Percentiles rank a stretch among this genome's conserved stretches.
Conservation (phyloP, 805 yeast genomes). For the Ogataea trehaloabstinens region DNA sequence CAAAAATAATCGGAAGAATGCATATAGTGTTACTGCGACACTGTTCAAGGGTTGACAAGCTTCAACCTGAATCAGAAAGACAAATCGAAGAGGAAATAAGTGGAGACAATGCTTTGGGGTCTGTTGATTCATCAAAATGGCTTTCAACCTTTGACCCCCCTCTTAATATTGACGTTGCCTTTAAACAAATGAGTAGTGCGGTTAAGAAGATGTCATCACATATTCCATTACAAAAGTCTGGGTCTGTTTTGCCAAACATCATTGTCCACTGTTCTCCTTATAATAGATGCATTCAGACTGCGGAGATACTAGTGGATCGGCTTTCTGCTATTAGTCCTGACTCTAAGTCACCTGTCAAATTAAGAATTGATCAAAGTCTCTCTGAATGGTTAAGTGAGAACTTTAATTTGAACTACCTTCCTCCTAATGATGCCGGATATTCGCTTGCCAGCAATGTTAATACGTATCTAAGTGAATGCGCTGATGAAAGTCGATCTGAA, state of each 20-base stretch:
- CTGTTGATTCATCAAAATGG: conserved; percentile 29
- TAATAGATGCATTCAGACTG: conserved; percentile 42
- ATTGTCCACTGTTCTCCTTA: conserved; percentile 43
- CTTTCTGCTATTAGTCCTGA: conserved; percentile 3
- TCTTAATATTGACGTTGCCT: conserved; percentile 22
- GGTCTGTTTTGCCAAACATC: conserved; percentile 12
- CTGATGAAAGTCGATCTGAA: conserved; percentile 8
- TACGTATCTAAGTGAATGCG: conserved; percentile 32
- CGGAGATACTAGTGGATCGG: conserved; percentile 28
- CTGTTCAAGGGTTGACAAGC: conserved; percentile 32
- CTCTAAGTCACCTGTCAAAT: conserved; percentile 13
- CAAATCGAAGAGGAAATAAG: not conserved
- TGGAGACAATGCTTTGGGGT: not conserved
- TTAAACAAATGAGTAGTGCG: conserved; percentile 28
- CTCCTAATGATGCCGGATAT: conserved; percentile 46
- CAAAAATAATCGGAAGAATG: no score
- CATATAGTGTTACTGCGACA: conserved; percentile 34
- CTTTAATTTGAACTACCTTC: conserved; percentile 37
- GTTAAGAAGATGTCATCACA: conserved; percentile 25
- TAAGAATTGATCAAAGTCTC: conserved; percentile 40
- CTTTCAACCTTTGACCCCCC: conserved; percentile 37
- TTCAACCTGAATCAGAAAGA: not conserved
- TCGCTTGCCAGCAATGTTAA: conserved; percentile 38
- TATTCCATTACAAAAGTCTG: conserved; percentile 12
- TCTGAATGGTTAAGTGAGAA: conserved; percentile 45